Evolutionary conservation across 1,284 basidiomycete genomes (phyloP).

Genomic region (Ceratobasidium theobromae): DNA sequence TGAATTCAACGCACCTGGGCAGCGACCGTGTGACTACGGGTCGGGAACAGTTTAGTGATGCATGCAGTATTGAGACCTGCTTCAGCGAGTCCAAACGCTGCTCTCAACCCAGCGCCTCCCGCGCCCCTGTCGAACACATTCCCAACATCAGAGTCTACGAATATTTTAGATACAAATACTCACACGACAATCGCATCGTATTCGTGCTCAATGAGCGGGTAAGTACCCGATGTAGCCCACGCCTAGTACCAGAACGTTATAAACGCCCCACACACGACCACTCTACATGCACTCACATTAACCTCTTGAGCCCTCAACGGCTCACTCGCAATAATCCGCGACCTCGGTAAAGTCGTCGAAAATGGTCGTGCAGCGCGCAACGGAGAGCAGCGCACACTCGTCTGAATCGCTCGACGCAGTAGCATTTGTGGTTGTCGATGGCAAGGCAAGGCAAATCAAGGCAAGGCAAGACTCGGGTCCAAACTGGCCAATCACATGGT

Average conservation of each 20-base stretch:
- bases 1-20: constrained; percentile 67
- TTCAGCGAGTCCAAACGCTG: constrained; percentile 98
- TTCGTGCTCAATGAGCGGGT: constrained; percentile 96
- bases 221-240: constrained; percentile 36
- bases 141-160: no score
- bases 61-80: constrained; percentile 98
- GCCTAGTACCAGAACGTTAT: not conserved
- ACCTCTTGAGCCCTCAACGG: constrained; percentile 83
- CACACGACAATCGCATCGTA: constrained; percentile 97
- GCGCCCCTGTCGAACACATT: constrained; percentile 71
- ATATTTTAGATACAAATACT: constrained; percentile 45
- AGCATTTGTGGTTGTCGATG: constrained; percentile 8
- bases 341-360: constrained; percentile 58
- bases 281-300: constrained; percentile 51
- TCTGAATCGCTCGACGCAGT: constrained; percentile 16
- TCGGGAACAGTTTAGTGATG: constrained; percentile 99
- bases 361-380: constrained; percentile 51
- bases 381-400: not conserved
- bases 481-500: constrained; percentile 27
- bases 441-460: not conserved
- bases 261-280: not conserved
- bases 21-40: constrained; percentile 97
- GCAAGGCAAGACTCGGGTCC: not conserved
- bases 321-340: constrained; percentile 70
- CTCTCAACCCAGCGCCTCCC: constrained; percentile 96